phyloP scores from a whole-genome alignment of 352 stramenopile genomes.

The Phytopythium delawarense region DNA sequence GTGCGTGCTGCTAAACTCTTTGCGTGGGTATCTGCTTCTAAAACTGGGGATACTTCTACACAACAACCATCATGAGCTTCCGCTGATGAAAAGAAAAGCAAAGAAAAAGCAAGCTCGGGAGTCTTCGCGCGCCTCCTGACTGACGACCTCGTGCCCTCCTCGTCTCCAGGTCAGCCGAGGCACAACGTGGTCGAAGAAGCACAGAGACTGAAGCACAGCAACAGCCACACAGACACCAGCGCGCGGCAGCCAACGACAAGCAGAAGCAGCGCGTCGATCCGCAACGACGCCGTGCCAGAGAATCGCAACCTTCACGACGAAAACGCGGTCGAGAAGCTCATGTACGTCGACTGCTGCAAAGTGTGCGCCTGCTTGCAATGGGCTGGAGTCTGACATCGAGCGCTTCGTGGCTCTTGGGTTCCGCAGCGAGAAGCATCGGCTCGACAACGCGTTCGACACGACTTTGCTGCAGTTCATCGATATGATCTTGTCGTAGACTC shows the following conservation, averaged over 20 bases:
- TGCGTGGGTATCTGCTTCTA: background rate
- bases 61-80: background rate
- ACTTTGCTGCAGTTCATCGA: slow-evolving; percentile 60
- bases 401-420: background rate
- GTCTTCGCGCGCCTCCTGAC: background rate
- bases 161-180: background rate
- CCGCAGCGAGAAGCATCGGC: slow-evolving; percentile 33
- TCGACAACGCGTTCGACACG: slow-evolving; percentile 44
- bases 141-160: background rate
- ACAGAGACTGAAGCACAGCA: background rate
- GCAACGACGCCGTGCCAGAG: no score
- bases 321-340: background rate
- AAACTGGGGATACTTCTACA: slow-evolving; percentile 5
- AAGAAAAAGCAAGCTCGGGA: background rate
- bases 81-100: slow-evolving; percentile 1
- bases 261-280: no score
- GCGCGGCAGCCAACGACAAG: background rate
- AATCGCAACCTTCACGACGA: background rate
- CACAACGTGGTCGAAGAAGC: background rate
- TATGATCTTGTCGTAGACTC: slow-evolving; percentile 45
- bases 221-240: background rate
- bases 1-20: background rate
- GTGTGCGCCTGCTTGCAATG: background rate
- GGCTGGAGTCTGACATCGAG: background rate
- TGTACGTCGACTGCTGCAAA: background rate